These are phyloP conservation scores for Aspergillus mulundensis DNA, from an alignment of 495 filamentous ascomycete genomes.

Conservation along the genomic window DNA sequence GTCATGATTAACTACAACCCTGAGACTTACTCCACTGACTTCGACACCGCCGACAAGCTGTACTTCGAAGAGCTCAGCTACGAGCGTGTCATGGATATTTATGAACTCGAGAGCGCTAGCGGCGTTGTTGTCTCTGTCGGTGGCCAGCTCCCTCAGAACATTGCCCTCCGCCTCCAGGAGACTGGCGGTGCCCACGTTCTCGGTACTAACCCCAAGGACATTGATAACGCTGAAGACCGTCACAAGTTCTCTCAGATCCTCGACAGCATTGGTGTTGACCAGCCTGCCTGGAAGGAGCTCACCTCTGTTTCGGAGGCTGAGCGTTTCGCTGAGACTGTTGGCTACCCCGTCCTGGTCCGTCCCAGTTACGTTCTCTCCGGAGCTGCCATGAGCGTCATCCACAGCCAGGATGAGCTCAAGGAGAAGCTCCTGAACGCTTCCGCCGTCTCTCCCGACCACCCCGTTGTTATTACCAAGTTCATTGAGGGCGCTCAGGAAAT, in stretches of 20 bases:
- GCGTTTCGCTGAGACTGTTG: conserved; percentile 75
- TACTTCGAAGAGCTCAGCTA: conserved; percentile 98
- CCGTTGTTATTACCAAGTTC: conserved; percentile 97
- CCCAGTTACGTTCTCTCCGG: conserved; percentile 95
- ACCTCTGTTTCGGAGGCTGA: conserved; percentile 85
- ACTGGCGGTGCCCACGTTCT: conserved; percentile 82
- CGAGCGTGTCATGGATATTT: conserved; percentile 98
- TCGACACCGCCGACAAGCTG: conserved; percentile 87
- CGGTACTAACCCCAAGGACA: conserved; percentile 87
- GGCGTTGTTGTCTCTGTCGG: conserved; percentile 95
- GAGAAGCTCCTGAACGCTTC: conserved; percentile 83
- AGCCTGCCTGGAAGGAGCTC: conserved; percentile 96
- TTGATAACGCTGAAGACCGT: conserved; percentile 94
- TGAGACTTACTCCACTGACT: conserved; percentile 86
- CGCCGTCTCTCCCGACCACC: conserved; percentile 91
- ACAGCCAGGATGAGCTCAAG: conserved; percentile 79
- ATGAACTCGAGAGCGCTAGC: conserved; percentile 81
- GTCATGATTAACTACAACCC: conserved; percentile 98
- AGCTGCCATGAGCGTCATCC: conserved; percentile 96
- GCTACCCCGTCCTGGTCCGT: conserved; percentile 89
- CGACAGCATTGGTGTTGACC: conserved; percentile 92
- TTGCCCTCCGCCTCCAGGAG: conserved; percentile 91
- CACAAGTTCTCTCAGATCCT: conserved; percentile 98
- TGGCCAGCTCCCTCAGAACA: conserved; percentile 95
- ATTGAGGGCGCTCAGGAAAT: conserved; percentile 97